A percentile compares a stretch with the other conserved stretches of the same genome.
Evolutionary conservation across 2,329 filamentous ascomycete genomes (phyloP).

Genomic region (Arthrobotrys conoides): DNA sequence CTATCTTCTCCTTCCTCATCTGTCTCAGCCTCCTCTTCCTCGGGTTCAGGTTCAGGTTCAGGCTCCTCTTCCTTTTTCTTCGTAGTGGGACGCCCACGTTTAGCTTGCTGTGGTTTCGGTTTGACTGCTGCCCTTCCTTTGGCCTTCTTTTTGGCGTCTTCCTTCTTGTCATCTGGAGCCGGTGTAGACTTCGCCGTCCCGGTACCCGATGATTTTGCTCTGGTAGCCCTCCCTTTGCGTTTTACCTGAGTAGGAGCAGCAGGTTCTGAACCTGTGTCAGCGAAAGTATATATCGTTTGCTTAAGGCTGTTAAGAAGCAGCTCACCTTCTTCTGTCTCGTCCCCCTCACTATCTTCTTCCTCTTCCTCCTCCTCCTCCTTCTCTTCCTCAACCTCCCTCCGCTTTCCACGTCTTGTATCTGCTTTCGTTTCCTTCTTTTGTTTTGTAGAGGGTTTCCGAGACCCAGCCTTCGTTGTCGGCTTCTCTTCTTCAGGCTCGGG

Average conservation of each 20-base stretch:
- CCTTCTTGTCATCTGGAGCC: slow-evolving; percentile 51
- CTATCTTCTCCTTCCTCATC: slow-evolving; percentile 66
- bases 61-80: slow-evolving; percentile 64
- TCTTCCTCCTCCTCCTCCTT: slow-evolving; percentile 61
- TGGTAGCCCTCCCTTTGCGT: slow-evolving; percentile 41
- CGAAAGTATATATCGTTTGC: neutral
- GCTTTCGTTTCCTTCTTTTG: slow-evolving; percentile 68
- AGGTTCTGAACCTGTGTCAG: slow-evolving; percentile 38
- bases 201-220: slow-evolving; percentile 39
- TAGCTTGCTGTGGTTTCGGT: slow-evolving; percentile 69
- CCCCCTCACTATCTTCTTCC: slow-evolving; percentile 60
- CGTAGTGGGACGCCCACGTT: slow-evolving; percentile 53
- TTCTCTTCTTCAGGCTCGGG: slow-evolving; percentile 66
- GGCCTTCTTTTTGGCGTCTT: slow-evolving; percentile 65
- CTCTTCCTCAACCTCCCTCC: slow-evolving; percentile 62
- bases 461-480: slow-evolving; percentile 10
- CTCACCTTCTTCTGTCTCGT: slow-evolving; percentile 62
- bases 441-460: slow-evolving; percentile 71
- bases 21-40: slow-evolving; percentile 66
- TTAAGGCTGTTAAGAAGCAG: too few relatives aligned
- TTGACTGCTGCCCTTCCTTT: slow-evolving; percentile 66
- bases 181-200: slow-evolving; percentile 57
- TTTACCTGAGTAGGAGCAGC: slow-evolving; percentile 37
- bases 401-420: slow-evolving; percentile 64
- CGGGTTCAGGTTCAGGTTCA: slow-evolving; percentile 66